Conservation (phyloP, 371 early-diverging fungal genomes). For the Funneliformis caledonium region DNA sequence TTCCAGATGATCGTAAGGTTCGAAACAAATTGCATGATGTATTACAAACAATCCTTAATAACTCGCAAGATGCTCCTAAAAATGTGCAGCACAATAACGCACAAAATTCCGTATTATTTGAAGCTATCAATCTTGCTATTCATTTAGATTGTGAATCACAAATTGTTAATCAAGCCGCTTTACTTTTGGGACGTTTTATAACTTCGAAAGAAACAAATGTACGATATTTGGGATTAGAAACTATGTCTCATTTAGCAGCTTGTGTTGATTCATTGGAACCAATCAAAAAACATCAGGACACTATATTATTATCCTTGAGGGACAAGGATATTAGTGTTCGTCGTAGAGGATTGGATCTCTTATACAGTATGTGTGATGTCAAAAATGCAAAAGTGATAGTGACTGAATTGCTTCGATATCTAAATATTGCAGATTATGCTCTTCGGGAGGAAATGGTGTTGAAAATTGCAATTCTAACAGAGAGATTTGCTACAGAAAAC, state of each 20-base stretch:
- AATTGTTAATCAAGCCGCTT: conserved; percentile 82
- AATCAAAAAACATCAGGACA: conserved; percentile 87
- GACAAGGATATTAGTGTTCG: conserved; percentile 97
- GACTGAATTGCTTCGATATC: conserved; percentile 85
- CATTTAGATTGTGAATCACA: conserved; percentile 89
- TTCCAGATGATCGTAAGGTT: conserved; percentile 59
- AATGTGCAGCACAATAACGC: conserved; percentile 98
- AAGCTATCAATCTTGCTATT: conserved; percentile 94
- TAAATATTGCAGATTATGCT: conserved; percentile 86
- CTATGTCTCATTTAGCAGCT: conserved; percentile 95
- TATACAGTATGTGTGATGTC: conserved; percentile 96
- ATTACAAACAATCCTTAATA: conserved; percentile 81
- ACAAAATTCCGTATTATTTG: conserved; percentile 94
- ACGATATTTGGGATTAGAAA: conserved; percentile 93
- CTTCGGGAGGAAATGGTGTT: conserved; percentile 96
- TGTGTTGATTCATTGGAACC: conserved; percentile 83
- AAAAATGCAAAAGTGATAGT: conserved; percentile 88
- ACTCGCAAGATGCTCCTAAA: conserved; percentile 86
- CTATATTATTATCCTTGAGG: conserved; percentile 84
- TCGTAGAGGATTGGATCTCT: conserved; percentile 91
- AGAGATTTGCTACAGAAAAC: conserved; percentile 95
- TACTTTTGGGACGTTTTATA: conserved; percentile 85
- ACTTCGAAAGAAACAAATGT: conserved; percentile 94
- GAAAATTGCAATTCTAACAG: conserved; percentile 96
- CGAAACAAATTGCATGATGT: conserved; percentile 67